Evolutionary conservation across 2,329 filamentous ascomycete genomes (phyloP).

Genomic region (Biscogniauxia mediterranea): DNA sequence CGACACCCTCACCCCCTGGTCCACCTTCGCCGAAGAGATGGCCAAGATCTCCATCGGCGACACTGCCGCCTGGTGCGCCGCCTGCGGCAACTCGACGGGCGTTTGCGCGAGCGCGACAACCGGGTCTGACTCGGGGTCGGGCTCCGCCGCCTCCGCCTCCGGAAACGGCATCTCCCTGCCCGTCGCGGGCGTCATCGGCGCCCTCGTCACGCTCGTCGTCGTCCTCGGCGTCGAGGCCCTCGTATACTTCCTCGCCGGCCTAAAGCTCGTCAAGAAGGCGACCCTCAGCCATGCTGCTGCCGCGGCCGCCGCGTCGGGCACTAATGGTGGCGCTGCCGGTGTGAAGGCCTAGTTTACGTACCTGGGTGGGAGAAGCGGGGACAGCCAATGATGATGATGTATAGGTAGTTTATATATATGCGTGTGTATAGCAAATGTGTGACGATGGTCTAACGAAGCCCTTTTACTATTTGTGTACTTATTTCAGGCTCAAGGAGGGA

Average conservation of each 20-base stretch:
- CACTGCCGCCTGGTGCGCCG: conserved; percentile 67
- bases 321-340: conserved; percentile 1
- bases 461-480: too few relatives aligned
- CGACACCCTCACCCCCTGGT: conserved; percentile 61
- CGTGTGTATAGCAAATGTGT: too few relatives aligned
- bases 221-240: conserved; percentile 46
- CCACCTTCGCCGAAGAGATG: conserved; percentile 63
- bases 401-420: not conserved
- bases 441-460: too few relatives aligned
- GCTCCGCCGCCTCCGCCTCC: conserved; percentile 22
- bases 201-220: conserved; percentile 58
- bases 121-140: conserved; percentile 24
- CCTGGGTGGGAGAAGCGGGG: not conserved
- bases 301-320: conserved; percentile 2
- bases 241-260: conserved; percentile 41
- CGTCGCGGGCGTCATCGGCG: conserved; percentile 81
- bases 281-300: conserved; percentile 26
- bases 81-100: conserved; percentile 71
- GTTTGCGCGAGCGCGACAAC: conserved; percentile 52
- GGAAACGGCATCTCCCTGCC: conserved; percentile 59
- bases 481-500: too few relatives aligned
- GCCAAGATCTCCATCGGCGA: conserved; percentile 64
- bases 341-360: conserved; percentile 18
- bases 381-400: not conserved
- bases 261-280: conserved; percentile 50